A percentile compares a stretch with the other conserved stretches of the same genome.
phyloP scores from a whole-genome alignment of 1,284 basidiomycete species.

The Trichosporon inkin region DNA sequence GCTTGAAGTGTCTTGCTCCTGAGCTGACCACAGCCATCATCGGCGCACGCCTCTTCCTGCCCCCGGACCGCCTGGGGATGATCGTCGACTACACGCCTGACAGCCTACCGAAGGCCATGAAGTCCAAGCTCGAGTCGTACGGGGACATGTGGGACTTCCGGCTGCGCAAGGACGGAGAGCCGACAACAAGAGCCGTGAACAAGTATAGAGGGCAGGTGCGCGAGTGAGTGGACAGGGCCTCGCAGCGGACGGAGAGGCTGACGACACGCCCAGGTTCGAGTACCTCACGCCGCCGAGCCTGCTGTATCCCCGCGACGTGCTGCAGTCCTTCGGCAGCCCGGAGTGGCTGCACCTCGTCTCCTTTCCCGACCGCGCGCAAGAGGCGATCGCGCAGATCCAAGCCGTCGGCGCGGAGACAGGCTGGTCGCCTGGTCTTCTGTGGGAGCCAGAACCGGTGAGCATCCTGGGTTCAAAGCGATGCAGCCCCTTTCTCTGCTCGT shows the following conservation, averaged over 20 bases:
- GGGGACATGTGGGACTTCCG: constrained; percentile 45
- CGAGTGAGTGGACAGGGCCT: constrained; percentile 26
- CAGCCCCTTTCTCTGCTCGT: background rate
- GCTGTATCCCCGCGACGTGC: constrained; percentile 27
- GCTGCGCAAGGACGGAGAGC: constrained; percentile 33
- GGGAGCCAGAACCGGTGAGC: constrained; percentile 43
- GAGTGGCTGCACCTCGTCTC: constrained; percentile 38
- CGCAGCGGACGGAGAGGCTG: background rate
- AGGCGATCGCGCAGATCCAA: constrained; percentile 26
- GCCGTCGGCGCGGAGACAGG: constrained; percentile 13
- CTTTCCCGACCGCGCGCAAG: constrained; percentile 23
- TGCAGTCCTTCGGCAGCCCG: constrained; percentile 19
- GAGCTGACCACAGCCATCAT: constrained; percentile 32
- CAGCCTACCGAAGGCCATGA: constrained; percentile 30
- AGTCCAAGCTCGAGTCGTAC: constrained; percentile 26
- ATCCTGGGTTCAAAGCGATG: background rate
- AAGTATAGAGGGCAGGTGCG: constrained; percentile 36
- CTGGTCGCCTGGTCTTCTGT: constrained; percentile 33
- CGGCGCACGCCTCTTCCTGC: constrained; percentile 44
- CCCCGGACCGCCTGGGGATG: constrained; percentile 36
- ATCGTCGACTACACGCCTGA: constrained; percentile 39
- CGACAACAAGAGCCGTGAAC: constrained; percentile 40
- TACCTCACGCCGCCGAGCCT: constrained; percentile 34
- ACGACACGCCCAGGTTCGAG: constrained; percentile 31
- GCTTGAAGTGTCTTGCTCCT: too few species aligned